phyloP scores from a whole-genome alignment of 1,284 basidiomycete species.

The Cutaneotrichosporon sp. region DNA sequence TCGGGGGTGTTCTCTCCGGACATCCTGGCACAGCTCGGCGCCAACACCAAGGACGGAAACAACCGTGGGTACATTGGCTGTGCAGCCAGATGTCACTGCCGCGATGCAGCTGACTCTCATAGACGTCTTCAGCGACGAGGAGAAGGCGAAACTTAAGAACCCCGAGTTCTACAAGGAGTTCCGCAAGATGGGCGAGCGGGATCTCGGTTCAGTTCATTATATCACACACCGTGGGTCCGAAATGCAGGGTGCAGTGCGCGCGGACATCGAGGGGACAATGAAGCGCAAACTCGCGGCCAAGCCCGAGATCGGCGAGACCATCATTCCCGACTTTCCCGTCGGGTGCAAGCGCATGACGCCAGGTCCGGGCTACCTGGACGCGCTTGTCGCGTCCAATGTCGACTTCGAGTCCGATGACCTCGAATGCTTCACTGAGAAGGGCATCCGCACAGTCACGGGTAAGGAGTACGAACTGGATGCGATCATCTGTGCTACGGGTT shows the following conservation, averaged over 20 bases:
- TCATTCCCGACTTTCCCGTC: conserved; percentile 26
- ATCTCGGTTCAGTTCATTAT: conserved; percentile 27
- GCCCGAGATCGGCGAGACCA: conserved; percentile 23
- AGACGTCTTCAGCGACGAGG: conserved; percentile 28
- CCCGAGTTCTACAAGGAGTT: conserved; percentile 24
- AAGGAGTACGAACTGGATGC: conserved; percentile 30
- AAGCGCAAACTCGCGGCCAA: conserved; percentile 17
- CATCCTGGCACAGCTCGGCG: conserved; percentile 12
- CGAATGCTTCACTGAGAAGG: conserved; percentile 25
- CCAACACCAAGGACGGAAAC: background rate
- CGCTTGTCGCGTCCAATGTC: conserved; percentile 33
- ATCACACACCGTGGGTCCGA: conserved; percentile 20
- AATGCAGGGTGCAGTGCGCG: background rate
- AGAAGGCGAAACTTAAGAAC: conserved; percentile 20
- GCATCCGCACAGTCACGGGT: conserved; percentile 20
- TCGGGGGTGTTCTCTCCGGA: conserved; percentile 23
- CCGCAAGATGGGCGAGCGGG: conserved; percentile 32
- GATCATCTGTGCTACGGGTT: conserved; percentile 37
- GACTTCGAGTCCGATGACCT: conserved; percentile 24
- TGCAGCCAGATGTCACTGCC: no score
- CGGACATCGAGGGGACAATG: conserved; percentile 17
- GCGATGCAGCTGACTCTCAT: background rate
- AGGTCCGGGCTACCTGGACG: conserved; percentile 43
- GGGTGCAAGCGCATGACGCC: conserved; percentile 41
- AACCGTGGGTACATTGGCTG: conserved; percentile 11